Conservation (phyloP, 306 rosid species). For the Morella rubra region DNA sequence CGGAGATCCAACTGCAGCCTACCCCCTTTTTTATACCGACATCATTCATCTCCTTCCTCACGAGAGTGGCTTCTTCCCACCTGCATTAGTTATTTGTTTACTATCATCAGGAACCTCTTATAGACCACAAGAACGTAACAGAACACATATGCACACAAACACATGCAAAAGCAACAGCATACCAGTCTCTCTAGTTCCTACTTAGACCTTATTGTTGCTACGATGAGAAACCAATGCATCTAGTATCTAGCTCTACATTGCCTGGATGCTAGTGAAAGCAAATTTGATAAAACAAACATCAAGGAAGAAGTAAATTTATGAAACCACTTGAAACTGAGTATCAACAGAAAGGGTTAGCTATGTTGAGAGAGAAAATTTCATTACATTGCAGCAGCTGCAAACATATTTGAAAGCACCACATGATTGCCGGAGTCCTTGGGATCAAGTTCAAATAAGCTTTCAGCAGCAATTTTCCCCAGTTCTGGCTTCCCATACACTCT, state of each 20-base stretch:
- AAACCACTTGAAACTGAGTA: not conserved
- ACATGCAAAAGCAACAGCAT: not conserved
- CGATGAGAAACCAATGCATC: not conserved
- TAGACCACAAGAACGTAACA: not conserved
- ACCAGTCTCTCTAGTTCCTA: not conserved
- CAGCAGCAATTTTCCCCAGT: constrained; percentile 75
- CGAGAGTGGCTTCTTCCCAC: constrained; percentile 87
- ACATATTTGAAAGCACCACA: constrained; percentile 79
- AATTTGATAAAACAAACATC: not conserved
- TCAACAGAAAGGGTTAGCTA: not conserved
- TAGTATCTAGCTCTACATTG: not conserved
- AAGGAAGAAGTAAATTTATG: not conserved
- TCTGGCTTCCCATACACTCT: constrained; percentile 67
- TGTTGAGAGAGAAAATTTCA: not conserved
- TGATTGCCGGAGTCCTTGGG: constrained; percentile 88
- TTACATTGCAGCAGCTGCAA: constrained; percentile 86
- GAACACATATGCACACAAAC: not conserved
- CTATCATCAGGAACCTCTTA: not conserved
- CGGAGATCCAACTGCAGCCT: constrained; percentile 79
- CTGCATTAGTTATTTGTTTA: constrained; percentile 40
- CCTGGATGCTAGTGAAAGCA: not conserved
- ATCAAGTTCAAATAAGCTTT: constrained; percentile 74
- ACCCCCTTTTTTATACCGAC: constrained; percentile 72
- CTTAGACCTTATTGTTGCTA: not conserved
- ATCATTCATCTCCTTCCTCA: constrained; percentile 77